Percentiles rank a stretch among this genome's conserved stretches.
phyloP scores from a whole-genome alignment of 2,329 filamentous ascomycete genomes.

The Fusarium proliferatum region DNA sequence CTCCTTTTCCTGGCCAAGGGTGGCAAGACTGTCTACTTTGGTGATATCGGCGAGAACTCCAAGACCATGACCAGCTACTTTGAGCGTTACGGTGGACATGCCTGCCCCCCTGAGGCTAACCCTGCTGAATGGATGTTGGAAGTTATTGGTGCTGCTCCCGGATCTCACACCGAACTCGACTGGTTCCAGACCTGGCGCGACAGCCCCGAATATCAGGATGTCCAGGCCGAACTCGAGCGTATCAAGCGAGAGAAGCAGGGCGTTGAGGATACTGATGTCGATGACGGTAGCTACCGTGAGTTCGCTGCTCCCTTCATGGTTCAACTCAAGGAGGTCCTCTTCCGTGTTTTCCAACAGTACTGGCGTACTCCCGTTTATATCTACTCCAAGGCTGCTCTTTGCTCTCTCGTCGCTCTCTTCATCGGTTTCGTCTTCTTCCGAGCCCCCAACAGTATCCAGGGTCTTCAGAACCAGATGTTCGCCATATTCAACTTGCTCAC shows the following conservation, averaged over 20 bases:
- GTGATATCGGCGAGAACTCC: conserved; percentile 79
- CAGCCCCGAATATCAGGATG: conserved; percentile 65
- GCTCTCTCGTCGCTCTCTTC: conserved; percentile 74
- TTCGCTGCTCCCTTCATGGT: conserved; percentile 80
- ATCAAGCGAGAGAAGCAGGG: conserved; percentile 63
- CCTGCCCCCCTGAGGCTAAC: conserved; percentile 76
- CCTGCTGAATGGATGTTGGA: conserved; percentile 85
- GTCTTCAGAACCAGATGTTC: conserved; percentile 88
- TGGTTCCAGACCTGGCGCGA: conserved; percentile 73
- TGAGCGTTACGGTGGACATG: conserved; percentile 73
- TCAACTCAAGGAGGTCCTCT: conserved; percentile 75
- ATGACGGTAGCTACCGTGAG: conserved; percentile 69
- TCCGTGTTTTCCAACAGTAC: conserved; percentile 89
- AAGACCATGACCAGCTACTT: conserved; percentile 78
- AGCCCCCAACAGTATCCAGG: conserved; percentile 77
- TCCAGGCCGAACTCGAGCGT: conserved; percentile 67
- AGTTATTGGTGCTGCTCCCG: conserved; percentile 71
- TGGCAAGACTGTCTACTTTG: conserved; percentile 84
- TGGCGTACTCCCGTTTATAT: conserved; percentile 92
- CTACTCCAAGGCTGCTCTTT: conserved; percentile 81
- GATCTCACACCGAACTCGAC: conserved; percentile 70
- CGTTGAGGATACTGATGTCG: conserved; percentile 46
- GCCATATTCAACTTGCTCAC: conserved; percentile 85
- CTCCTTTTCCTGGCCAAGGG: conserved; percentile 82
- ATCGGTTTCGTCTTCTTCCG: conserved; percentile 85